These are phyloP conservation scores for Boletellus ananas DNA, from an alignment of 768 basidiomycete genomes.

Conservation along the genomic window DNA sequence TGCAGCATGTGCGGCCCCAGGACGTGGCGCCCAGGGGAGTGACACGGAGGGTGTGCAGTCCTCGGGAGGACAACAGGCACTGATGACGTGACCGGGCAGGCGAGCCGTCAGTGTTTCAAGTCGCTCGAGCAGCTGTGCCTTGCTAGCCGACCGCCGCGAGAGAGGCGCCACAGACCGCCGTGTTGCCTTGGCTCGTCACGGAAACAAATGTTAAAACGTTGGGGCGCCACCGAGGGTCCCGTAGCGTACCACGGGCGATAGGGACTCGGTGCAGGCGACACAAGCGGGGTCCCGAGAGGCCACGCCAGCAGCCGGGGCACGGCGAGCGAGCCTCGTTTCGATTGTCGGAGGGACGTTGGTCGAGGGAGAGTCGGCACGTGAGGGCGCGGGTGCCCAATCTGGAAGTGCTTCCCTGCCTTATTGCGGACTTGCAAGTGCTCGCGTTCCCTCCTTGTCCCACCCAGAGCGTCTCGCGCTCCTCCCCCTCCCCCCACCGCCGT, in stretches of 20 bases:
- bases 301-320: too few relatives aligned
- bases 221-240: too few relatives aligned
- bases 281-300: too few relatives aligned
- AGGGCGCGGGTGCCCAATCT: slow-evolving; percentile 16
- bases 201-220: too few relatives aligned
- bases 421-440: slow-evolving; percentile 7
- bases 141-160: background rate
- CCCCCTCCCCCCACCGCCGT: slow-evolving; percentile 1
- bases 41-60: background rate
- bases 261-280: too few relatives aligned
- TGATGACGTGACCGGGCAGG: slow-evolving; percentile 14
- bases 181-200: background rate
- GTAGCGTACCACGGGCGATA: too few relatives aligned
- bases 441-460: slow-evolving; percentile 18
- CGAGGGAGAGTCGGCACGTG: slow-evolving; percentile 14
- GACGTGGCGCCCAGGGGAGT: background rate
- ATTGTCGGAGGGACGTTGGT: background rate
- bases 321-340: too few relatives aligned
- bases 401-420: slow-evolving; percentile 27
- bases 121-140: slow-evolving; percentile 2
- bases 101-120: slow-evolving; percentile 20
- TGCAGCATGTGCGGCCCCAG: too few relatives aligned
- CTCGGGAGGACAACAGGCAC: background rate
- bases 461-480: slow-evolving; percentile 17
- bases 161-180: background rate